These are phyloP conservation scores for Pythium phragmiticola DNA, from an alignment of 352 stramenopile species.

Conservation along the genomic window DNA sequence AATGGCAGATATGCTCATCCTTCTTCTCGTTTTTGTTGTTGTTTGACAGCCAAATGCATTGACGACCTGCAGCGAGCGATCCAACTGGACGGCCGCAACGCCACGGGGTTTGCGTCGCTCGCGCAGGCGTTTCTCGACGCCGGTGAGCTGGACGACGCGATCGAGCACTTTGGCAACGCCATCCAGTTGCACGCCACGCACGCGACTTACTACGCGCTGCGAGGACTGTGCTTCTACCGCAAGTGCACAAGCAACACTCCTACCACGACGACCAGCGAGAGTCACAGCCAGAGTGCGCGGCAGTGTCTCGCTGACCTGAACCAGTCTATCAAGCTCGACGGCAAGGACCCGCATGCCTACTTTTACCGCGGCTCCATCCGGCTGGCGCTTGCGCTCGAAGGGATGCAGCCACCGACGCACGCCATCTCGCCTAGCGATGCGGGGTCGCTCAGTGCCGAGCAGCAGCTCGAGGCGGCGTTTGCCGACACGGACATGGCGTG, in stretches of 20 bases:
- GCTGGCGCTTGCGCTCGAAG: slow-evolving; percentile 56
- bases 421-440: neutral
- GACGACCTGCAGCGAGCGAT: slow-evolving; percentile 71
- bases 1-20: neutral
- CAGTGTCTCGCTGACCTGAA: slow-evolving; percentile 71
- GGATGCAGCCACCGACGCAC: slow-evolving; percentile 19
- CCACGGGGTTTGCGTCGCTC: slow-evolving; percentile 54
- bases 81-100: slow-evolving; percentile 67
- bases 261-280: neutral
- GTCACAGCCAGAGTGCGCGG: slow-evolving; percentile 37
- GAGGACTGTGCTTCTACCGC: slow-evolving; percentile 67
- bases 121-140: slow-evolving; percentile 68
- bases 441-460: slow-evolving; percentile 25
- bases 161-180: slow-evolving; percentile 57
- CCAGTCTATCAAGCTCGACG: slow-evolving; percentile 67
- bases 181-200: slow-evolving; percentile 66
- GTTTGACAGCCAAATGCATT: slow-evolving; percentile 47
- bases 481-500: slow-evolving; percentile 82
- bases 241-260: slow-evolving; percentile 29
- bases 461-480: slow-evolving; percentile 73
- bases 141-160: slow-evolving; percentile 48
- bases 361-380: slow-evolving; percentile 75
- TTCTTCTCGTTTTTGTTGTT: neutral
- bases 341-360: slow-evolving; percentile 69
- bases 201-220: slow-evolving; percentile 61